A percentile compares a stretch with the other conserved stretches of the same genome.
phyloP scores from a whole-genome alignment of 768 basidiomycete genomes.

The Omphalotus guepiniiformis region DNA sequence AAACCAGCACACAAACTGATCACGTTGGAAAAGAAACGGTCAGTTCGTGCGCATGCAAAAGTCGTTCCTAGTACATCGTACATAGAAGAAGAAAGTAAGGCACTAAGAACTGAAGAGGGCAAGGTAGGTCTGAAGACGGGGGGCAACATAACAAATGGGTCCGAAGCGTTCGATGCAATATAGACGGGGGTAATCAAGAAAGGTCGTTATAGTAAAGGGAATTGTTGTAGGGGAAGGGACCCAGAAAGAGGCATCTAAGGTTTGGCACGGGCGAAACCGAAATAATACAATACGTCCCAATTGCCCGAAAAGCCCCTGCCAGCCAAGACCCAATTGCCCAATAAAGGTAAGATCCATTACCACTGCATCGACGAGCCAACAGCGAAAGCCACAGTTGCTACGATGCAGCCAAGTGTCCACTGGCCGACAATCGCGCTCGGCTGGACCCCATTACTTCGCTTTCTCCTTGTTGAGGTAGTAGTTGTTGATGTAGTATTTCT shows the following conservation, averaged over 20 bases:
- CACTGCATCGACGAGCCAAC: not conserved
- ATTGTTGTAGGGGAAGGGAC: not conserved
- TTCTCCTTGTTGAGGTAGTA: not conserved
- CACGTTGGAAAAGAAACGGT: not conserved
- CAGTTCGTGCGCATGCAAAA: too few species aligned
- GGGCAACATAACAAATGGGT: too few species aligned
- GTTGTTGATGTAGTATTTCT: slow-evolving; percentile 41
- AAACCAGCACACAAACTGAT: not conserved
- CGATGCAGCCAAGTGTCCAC: not conserved
- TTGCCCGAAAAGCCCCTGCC: not conserved
- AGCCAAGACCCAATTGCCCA: not conserved
- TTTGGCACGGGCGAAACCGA: not conserved
- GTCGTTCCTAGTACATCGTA: too few species aligned
- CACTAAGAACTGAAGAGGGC: too few species aligned
- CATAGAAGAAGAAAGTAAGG: too few species aligned
- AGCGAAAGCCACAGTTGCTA: not conserved
- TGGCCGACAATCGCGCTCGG: not conserved
- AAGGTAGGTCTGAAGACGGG: too few species aligned
- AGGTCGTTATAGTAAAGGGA: not conserved
- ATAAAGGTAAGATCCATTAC: not conserved
- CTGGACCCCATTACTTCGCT: slow-evolving; percentile 2
- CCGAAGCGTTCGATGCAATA: too few species aligned
- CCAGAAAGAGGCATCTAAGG: not conserved
- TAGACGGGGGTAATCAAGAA: too few species aligned
- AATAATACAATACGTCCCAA: not conserved